Evolutionary conservation across 345 rosid species (phyloP), one percentile per base, ranked within the genome.

Genomic region (Eucalyptus tenuipes): DNA sequence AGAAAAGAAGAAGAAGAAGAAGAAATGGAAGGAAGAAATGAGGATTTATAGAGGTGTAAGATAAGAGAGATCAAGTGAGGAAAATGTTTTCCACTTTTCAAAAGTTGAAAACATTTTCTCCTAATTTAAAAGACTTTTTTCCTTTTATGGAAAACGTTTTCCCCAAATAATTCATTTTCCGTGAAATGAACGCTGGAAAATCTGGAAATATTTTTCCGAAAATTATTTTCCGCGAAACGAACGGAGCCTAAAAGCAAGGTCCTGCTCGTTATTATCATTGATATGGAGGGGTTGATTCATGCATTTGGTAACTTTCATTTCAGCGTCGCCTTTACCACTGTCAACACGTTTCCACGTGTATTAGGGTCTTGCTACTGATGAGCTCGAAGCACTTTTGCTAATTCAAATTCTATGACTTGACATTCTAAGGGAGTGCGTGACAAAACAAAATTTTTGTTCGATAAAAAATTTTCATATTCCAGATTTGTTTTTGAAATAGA

Each of bases 401-500:
- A 68, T 68, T 31, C 22, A 31, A 31, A 16, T 68, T 68, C 2
- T 33, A 33, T 68, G 80, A 33, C 7, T 68, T 68, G 42, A 66
- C 2, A 66, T 66, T 55, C 1, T 24, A 55, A 17, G 4, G 22
- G 55, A 3, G 0, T 0, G 10, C 1, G 10, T 18, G 55, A 3
- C 10, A 3, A 0, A 50, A 3, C 1, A 52, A 52, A 18, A 18
- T 18, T 52, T 50, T 0, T 50, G 0, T 50, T 50, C 3, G 4
- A 11, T 1, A 7, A 50, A 50, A 50, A 17, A 6, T 6, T 48
- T 50, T 42, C 4, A 3, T 3, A 50, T 17, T 50, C 0, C 55
- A 17, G 0, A 52, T 52, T 18, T 52, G 0, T 52, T 52, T 52
- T 17, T 18, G 0, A 3, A 17, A 7, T 52, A 52, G 0, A 52